These are phyloP conservation scores for Podaxis mareebaensis DNA, from an alignment of 768 basidiomycete species.

Conservation along the genomic window DNA sequence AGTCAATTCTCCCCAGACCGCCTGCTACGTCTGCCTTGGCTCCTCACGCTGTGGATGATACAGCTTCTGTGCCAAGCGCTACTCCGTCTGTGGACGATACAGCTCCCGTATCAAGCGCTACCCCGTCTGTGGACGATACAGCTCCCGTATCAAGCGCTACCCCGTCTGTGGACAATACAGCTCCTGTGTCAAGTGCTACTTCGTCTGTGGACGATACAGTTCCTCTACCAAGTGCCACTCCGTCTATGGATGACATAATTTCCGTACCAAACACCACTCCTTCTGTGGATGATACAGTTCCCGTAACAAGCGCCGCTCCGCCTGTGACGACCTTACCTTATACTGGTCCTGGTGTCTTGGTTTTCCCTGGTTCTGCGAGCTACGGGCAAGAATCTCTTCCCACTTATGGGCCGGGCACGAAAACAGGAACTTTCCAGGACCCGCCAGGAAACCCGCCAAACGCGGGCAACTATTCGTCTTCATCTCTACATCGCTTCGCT, in stretches of 20 bases:
- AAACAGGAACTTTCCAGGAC: not conserved
- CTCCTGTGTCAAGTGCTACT: not conserved
- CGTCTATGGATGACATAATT: not conserved
- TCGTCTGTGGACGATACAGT: no score
- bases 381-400: not conserved
- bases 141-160: not conserved
- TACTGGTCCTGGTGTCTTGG: constrained; percentile 9
- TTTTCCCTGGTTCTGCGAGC: not conserved
- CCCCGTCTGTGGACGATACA: not conserved
- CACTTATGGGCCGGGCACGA: not conserved
- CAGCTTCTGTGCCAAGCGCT: not conserved
- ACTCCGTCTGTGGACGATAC: not conserved
- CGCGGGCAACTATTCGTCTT: not conserved
- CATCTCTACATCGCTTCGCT: constrained; percentile 1
- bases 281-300: not conserved
- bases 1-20: not conserved
- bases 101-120: not conserved
- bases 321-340: constrained; percentile 4
- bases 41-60: not conserved
- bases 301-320: not conserved
- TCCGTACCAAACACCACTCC: not conserved
- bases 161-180: not conserved
- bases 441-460: not conserved
- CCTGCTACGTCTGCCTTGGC: not conserved
- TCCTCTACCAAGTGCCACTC: not conserved